Evolutionary conservation across 2,329 filamentous ascomycete genomes (phyloP).

Genomic region (Aspergillus pseudonomiae): DNA sequence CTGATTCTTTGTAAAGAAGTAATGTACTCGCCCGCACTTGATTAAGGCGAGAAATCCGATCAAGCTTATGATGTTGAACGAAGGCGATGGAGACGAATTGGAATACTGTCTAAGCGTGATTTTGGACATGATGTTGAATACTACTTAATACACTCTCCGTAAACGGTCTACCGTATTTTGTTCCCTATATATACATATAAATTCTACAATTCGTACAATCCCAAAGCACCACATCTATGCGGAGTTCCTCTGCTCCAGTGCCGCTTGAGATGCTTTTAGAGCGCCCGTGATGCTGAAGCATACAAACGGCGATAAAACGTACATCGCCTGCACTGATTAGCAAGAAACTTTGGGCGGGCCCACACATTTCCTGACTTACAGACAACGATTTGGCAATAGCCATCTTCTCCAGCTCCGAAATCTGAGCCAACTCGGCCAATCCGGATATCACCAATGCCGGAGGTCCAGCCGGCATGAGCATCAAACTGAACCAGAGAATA

Average conservation of each 20-base stretch:
- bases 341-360: not conserved
- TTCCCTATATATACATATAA: not conserved
- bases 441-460: conserved; percentile 58
- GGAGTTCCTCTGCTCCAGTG: conserved; percentile 12
- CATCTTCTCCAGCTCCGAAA: conserved; percentile 53
- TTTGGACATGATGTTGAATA: conserved; percentile 15
- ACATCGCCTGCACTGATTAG: conserved; percentile 30
- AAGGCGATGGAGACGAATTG: conserved; percentile 9
- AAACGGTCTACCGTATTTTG: too few species aligned
- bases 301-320: conserved; percentile 34
- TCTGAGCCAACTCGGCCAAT: conserved; percentile 52
- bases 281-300: conserved; percentile 37
- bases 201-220: not conserved
- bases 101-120: conserved; percentile 13
- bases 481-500: conserved; percentile 67
- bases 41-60: not conserved
- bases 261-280: conserved; percentile 34
- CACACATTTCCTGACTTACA: conserved; percentile 31
- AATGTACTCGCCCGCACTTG: not conserved
- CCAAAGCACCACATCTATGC: not conserved
- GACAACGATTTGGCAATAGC: conserved; percentile 57
- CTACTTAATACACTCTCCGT: conserved; percentile 9
- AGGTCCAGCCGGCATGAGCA: conserved; percentile 61
- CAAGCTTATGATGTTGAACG: not conserved
- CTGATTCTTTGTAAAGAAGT: conserved; percentile 26